Base-by-base conservation (phyloP, 2,329 filamentous ascomycete species). In the Penicillium sp. region DNA sequence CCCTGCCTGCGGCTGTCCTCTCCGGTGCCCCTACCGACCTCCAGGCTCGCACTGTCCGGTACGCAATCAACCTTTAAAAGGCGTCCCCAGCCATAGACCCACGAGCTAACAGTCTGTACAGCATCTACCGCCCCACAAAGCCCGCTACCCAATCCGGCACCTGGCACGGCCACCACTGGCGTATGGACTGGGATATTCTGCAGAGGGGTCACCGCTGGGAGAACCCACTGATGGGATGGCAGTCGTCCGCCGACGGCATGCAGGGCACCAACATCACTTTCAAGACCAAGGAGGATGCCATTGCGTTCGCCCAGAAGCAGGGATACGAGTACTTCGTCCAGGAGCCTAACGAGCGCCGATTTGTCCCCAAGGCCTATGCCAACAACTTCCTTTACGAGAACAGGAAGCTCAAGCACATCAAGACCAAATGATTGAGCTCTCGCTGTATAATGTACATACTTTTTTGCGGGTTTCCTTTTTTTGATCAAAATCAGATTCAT, bases 261-360 rank as follows among this genome's bases (percentile, higher is more conserved):
- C 92, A 99, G 76, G 93, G 92, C 69, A 96, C 92, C 45, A 85
- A 92, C 72, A 77, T 99, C 67, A 88, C 88, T 75, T 99, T 99
- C 83, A 90, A 90, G 76, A 83, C 81, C 67, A 97, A 96, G 82
- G 92, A 97, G 73, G 93, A 96, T 66, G 94, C 94, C 62, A 93
- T 99, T 68, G 80, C 83, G 55, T 99, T 99, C 71, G 94, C 95
- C 21, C 90, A 97, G 80, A 99, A 97, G 84, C 94, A 99, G 77
- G 94, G 95, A 31, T 99, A 99, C 73, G 93, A 99, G 74, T 99
- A 96, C 77, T 97, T 94, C 74, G 92, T 99, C 21, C 94, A 97
- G 81, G 94, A 97, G 79, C 93, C 94, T 31, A 95, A 97, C 70
- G 85, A 86, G 76, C 87, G 94, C 71, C 89, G 88, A 70, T 88